Percentiles rank a stretch among this genome's conserved stretches.
Conservation (phyloP, 495 filamentous ascomycete species). For the Penicillium dipodomyicola region DNA sequence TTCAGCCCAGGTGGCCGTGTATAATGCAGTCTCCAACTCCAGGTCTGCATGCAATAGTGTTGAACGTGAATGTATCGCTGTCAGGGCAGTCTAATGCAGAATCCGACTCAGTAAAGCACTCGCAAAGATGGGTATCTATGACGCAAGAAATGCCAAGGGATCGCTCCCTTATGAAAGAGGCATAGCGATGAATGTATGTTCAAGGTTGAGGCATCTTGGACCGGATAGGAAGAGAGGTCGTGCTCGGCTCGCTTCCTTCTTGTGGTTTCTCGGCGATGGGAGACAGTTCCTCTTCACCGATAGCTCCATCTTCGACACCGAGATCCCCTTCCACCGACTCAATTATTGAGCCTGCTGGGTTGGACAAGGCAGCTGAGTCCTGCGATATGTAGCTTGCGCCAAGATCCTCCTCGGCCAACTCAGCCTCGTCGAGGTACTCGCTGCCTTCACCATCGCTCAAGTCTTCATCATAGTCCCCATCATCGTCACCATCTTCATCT, state of each 20-base stretch:
- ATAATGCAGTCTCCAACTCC: constrained; percentile 24
- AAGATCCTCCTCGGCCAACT: constrained; percentile 45
- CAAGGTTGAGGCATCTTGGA: constrained; percentile 20
- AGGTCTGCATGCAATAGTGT: constrained; percentile 25
- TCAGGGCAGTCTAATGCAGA: constrained; percentile 15
- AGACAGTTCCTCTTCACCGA: constrained; percentile 18
- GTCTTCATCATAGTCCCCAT: constrained; percentile 40
- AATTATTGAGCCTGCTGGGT: constrained; percentile 43
- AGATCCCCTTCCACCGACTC: constrained; percentile 33
- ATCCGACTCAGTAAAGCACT: constrained; percentile 15
- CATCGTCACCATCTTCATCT: constrained; percentile 40
- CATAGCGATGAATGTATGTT: constrained; percentile 13
- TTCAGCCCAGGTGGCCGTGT: constrained; percentile 6
- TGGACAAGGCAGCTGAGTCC: constrained; percentile 50
- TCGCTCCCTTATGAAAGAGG: constrained; percentile 1
- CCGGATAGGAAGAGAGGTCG: constrained; percentile 25
- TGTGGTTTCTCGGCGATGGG: constrained; percentile 6
- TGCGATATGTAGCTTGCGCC: constrained; percentile 61
- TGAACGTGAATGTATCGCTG: constrained; percentile 28
- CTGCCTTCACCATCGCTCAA: constrained; percentile 41
- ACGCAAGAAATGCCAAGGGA: constrained; percentile 9
- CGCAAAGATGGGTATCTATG: constrained; percentile 19
- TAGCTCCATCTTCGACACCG: constrained; percentile 13
- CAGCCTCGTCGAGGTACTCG: constrained; percentile 46
- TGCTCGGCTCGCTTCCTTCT: constrained; percentile 4